These are phyloP conservation scores for Magnaporthiopsis rhizophila DNA, from an alignment of 2,329 filamentous ascomycete genomes.

Conservation along the genomic window DNA sequence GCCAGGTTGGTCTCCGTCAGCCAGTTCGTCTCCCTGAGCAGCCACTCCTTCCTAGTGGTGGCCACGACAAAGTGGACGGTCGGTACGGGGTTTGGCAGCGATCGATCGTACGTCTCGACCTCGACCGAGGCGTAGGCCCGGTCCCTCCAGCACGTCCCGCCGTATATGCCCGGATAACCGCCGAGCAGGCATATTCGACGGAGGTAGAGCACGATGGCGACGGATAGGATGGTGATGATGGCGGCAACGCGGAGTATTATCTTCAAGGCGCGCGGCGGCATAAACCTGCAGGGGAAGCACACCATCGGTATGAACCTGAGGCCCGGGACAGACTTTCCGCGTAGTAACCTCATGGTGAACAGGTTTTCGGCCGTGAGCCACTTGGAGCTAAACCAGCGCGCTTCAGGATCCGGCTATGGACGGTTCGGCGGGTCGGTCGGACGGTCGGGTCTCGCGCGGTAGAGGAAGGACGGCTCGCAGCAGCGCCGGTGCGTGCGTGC, in stretches of 20 bases:
- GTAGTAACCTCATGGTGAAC: not conserved
- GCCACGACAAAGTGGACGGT: conserved; percentile 5
- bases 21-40: conserved; percentile 2
- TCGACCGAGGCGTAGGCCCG: conserved; percentile 4
- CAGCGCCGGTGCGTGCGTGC: not conserved
- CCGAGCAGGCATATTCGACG: conserved; percentile 6
- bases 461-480: not conserved
- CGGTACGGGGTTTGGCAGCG: not conserved
- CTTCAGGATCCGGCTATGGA: not conserved
- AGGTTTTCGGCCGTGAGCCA: not conserved
- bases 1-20: conserved; percentile 1
- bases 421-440: not conserved
- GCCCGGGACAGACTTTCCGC: not conserved
- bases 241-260: conserved; percentile 4
- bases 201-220: conserved; percentile 3
- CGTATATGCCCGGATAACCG: conserved; percentile 7
- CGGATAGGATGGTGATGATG: not conserved
- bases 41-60: conserved; percentile 1
- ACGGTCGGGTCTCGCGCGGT: not conserved
- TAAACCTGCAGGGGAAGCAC: not conserved
- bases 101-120: conserved; percentile 3
- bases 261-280: not conserved
- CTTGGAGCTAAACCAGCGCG: not conserved
- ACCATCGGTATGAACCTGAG: not conserved
- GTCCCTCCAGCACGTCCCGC: conserved; percentile 6